These are phyloP conservation scores for Lactarius tabidus DNA, from an alignment of 768 basidiomycete species.

Conservation along the genomic window DNA sequence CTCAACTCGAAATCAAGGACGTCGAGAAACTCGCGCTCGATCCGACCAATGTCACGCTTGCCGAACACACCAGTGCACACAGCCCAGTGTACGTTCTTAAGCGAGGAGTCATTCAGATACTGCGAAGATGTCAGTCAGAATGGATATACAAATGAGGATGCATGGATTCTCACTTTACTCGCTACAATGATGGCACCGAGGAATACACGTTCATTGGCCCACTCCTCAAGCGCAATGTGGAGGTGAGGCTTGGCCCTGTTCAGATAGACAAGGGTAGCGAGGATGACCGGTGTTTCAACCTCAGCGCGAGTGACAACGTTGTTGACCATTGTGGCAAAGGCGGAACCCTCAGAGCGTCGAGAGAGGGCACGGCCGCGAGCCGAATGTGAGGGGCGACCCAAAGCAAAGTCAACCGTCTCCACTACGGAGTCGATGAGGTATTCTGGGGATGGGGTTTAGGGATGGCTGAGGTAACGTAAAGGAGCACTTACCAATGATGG, in stretches of 20 bases:
- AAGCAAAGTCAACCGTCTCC: conserved; percentile 73
- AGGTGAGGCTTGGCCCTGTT: conserved; percentile 73
- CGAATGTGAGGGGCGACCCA: conserved; percentile 60
- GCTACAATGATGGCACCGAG: conserved; percentile 86
- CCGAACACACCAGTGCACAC: conserved; percentile 74
- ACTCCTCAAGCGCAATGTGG: conserved; percentile 76
- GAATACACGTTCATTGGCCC: conserved; percentile 89
- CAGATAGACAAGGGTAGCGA: conserved; percentile 73
- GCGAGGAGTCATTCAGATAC: conserved; percentile 84
- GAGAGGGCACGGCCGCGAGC: conserved; percentile 45
- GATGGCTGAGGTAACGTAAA: neutral
- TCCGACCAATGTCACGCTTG: conserved; percentile 70
- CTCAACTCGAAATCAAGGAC: conserved; percentile 72
- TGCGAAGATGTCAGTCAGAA: conserved; percentile 29
- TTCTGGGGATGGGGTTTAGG: conserved; percentile 40
- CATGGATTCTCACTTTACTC: conserved; percentile 57
- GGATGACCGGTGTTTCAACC: conserved; percentile 62
- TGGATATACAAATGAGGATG: conserved; percentile 17
- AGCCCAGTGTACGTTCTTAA: conserved; percentile 87
- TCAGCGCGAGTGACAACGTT: conserved; percentile 71
- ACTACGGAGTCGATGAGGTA: conserved; percentile 64
- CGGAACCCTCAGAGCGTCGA: conserved; percentile 48
- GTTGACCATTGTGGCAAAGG: conserved; percentile 61
- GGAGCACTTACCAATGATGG: conserved; percentile 56
- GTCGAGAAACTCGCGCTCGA: conserved; percentile 74